Percentiles rank a stretch among this genome's conserved stretches.
Evolutionary conservation across 805 yeast species (phyloP).

Genomic region (Yarrowia deformans): DNA sequence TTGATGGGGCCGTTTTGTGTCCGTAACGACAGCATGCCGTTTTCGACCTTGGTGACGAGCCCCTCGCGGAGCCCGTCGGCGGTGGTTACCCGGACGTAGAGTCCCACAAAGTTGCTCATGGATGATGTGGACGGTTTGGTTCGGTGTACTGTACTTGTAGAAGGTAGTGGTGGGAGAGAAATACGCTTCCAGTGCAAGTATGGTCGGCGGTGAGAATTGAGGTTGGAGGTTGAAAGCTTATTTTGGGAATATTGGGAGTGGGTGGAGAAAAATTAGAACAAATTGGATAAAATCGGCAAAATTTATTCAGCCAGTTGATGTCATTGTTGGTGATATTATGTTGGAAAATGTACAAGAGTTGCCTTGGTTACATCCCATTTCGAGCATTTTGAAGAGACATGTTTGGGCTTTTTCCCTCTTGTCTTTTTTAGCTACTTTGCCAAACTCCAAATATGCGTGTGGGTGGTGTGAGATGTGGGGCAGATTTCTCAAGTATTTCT

Average conservation of each 20-base stretch:
- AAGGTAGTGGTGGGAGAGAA: slow-evolving; percentile 5
- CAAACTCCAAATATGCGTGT: no score
- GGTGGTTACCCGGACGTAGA: slow-evolving; percentile 38
- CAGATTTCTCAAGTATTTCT: no score
- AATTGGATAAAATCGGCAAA: background rate
- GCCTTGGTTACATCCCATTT: no score
- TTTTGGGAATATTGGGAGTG: background rate
- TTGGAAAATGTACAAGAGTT: no score
- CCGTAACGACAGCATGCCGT: slow-evolving; percentile 27
- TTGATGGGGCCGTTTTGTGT: slow-evolving; percentile 32
- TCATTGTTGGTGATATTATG: no score
- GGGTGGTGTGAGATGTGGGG: no score
- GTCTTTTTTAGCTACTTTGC: no score
- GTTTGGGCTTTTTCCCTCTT: no score
- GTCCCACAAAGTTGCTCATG: slow-evolving; percentile 39
- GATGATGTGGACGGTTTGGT: background rate
- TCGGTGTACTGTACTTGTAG: background rate
- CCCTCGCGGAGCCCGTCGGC: slow-evolving; percentile 37
- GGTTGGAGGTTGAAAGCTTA: slow-evolving; percentile 16
- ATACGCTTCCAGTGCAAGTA: no score
- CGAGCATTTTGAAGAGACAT: no score
- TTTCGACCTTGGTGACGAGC: slow-evolving; percentile 35
- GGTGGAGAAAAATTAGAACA: background rate
- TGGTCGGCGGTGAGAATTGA: background rate
- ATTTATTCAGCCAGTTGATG: no score